Percentiles rank a stretch among this genome's conserved stretches.
These are phyloP conservation scores for Ceratocystis lukuohia DNA, from an alignment of 2,329 filamentous ascomycete species.

Conservation along the genomic window DNA sequence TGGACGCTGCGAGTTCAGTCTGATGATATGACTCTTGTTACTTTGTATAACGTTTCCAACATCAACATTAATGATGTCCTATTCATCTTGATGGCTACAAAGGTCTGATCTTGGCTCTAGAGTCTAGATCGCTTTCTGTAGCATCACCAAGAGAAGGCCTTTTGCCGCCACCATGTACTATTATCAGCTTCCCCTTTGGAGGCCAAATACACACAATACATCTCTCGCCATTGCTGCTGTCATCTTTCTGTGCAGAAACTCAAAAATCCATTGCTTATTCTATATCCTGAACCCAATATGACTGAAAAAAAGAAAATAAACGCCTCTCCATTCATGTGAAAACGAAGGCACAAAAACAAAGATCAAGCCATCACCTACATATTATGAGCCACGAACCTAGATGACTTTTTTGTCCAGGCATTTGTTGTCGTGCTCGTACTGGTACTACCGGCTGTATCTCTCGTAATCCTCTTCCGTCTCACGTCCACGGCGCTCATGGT, in stretches of 20 bases:
- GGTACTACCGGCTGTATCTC: conserved; percentile 20
- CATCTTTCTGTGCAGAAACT: background rate
- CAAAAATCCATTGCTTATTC: conserved; percentile 18
- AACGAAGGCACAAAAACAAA: conserved; percentile 11
- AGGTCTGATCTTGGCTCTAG: background rate
- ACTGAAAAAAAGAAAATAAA: conserved; percentile 9
- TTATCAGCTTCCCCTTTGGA: conserved; percentile 2
- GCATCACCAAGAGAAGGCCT: background rate
- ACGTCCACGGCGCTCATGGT: conserved; percentile 27
- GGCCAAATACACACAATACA: background rate
- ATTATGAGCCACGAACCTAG: background rate
- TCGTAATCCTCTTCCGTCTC: conserved; percentile 28
- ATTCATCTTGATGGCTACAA: background rate
- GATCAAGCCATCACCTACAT: conserved; percentile 12
- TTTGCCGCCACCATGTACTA: conserved; percentile 1
- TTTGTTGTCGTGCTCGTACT: background rate
- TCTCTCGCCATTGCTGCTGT: background rate
- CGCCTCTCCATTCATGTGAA: conserved; percentile 10
- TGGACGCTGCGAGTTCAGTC: background rate
- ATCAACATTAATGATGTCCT: background rate
- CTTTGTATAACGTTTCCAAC: background rate
- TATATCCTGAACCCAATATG: conserved; percentile 17
- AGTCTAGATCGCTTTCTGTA: background rate
- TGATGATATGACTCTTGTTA: background rate
- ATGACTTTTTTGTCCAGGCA: background rate